Base-by-base conservation (phyloP, 1,139 yeast species). In the Kazachstania sp. region DNA sequence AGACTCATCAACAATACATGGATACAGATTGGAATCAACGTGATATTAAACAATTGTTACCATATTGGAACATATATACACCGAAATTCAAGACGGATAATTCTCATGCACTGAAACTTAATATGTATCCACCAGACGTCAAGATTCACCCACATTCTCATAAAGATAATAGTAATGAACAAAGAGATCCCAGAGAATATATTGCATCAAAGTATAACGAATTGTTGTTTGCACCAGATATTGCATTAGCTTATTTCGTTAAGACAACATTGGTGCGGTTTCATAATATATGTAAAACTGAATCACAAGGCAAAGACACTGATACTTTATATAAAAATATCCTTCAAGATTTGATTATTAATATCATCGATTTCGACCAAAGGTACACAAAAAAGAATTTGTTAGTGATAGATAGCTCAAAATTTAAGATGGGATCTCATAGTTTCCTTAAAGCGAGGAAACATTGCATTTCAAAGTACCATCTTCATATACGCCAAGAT, bases 241-340 rank as follows among this genome's bases (percentile, higher is more conserved):
- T 55, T 2, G 66, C 66, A 8, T 23, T 63, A 29, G 63, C 64
- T 6, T 59, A 61, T 43, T 63, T 63, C 53, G 66, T 60, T 12
- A 63, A 63, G 48, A 59, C 66, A 2, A 56, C 55, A 45, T 37
- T 63, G 32, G 52, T 54, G 26, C 50, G 66, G 42, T 47, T 59
- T n/a, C 57, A 51, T 43, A 56, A 55, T 39, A 47, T 62, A 44
- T 62, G 64, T 41, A 56, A 49, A 35, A 32, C 44, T 4, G 36
- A 45, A 2, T 45, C 45, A 26, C 44, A 43, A 3, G 19, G 32
- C 9, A 42, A 44, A 2, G 45, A 48, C n/a, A 48, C 30, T 30
- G 35, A 38, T 9, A 39, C 40, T 3, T 38, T 46, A n/a, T 59
- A 55, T 40, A 51, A 49, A 39, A 38, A 47, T 18, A 47, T 48